A percentile compares a stretch with the other conserved stretches of the same genome.
phyloP scores from a whole-genome alignment of 805 yeast species.

The Metschnikowia aberdeeniae region DNA sequence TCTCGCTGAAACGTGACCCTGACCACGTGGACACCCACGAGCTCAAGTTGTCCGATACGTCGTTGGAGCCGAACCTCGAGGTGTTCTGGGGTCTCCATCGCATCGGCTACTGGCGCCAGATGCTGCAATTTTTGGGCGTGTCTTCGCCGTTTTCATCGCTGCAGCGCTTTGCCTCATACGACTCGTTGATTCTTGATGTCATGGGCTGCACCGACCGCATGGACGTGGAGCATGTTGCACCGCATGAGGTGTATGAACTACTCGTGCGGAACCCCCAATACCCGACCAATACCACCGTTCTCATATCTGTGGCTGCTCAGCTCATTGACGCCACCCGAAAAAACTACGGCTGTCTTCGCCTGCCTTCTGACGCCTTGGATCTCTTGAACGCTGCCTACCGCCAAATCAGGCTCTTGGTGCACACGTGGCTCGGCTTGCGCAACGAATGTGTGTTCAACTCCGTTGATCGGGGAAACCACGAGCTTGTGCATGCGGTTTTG shows the following conservation, averaged over 20 bases:
- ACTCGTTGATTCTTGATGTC: slow-evolving; percentile 22
- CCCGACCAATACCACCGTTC: slow-evolving; percentile 13
- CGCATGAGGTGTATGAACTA: slow-evolving; percentile 7
- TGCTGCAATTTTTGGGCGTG: slow-evolving; percentile 12
- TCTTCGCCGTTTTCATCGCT: slow-evolving; percentile 7
- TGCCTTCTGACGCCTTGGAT: slow-evolving; percentile 16
- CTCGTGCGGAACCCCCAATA: slow-evolving; percentile 12
- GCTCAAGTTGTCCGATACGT: slow-evolving; percentile 1
- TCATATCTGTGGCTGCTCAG: slow-evolving; percentile 9
- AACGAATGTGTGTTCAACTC: slow-evolving; percentile 13
- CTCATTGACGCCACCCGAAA: slow-evolving; percentile 3
- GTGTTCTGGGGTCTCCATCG: slow-evolving; percentile 27
- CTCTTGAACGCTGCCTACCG: slow-evolving; percentile 1
- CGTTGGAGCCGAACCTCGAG: slow-evolving; percentile 9
- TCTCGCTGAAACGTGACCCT: slow-evolving; percentile 11
- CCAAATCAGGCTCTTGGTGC: slow-evolving; percentile 6
- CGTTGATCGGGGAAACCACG: slow-evolving; percentile 20
- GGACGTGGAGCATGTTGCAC: slow-evolving; percentile 3
- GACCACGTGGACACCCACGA: slow-evolving; percentile 10
- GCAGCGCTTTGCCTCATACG: slow-evolving; percentile 14
- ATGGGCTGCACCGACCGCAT: slow-evolving; percentile 19
- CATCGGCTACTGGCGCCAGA: slow-evolving; percentile 28
- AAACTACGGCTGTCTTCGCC: not conserved
- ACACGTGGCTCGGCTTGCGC: slow-evolving; percentile 14
- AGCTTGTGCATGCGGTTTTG: slow-evolving; percentile 21